phyloP scores from a whole-genome alignment of 1,139 yeast species.

The Candida gigantensis region DNA sequence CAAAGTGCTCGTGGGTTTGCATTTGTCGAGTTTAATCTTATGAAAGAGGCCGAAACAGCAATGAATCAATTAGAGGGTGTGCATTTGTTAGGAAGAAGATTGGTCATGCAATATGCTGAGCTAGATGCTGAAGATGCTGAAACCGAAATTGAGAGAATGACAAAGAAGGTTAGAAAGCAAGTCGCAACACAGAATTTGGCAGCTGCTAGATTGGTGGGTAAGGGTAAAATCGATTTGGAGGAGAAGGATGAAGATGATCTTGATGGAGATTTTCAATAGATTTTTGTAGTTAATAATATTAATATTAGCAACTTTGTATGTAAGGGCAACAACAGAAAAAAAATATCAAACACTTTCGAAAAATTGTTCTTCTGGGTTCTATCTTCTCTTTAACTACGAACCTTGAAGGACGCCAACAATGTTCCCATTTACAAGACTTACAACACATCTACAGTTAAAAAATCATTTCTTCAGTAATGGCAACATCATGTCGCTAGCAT shows the following conservation, averaged over 20 bases:
- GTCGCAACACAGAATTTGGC: constrained; percentile 73
- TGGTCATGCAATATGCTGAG: constrained; percentile 94
- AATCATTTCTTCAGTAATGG: constrained; percentile 12
- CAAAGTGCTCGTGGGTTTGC: constrained; percentile 97
- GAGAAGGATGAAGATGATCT: constrained; percentile 46
- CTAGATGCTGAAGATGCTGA: constrained; percentile 81
- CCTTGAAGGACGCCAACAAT: constrained; percentile 3
- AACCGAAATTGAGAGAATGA: constrained; percentile 87
- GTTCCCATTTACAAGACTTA: constrained; percentile 10
- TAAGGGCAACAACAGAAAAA: neutral
- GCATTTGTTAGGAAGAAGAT: constrained; percentile 91
- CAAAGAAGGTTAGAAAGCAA: constrained; percentile 79
- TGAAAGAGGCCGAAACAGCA: constrained; percentile 95
- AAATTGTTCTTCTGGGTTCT: too few relatives aligned
- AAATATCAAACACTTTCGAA: constrained; percentile 1
- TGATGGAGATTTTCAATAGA: constrained; percentile 13
- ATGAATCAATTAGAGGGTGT: constrained; percentile 94
- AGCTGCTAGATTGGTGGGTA: constrained; percentile 72
- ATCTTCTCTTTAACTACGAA: too few relatives aligned
- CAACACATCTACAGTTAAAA: constrained; percentile 5
- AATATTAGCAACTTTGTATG: too few relatives aligned
- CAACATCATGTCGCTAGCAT: constrained; percentile 8
- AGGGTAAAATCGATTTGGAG: constrained; percentile 73
- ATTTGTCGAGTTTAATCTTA: constrained; percentile 84
- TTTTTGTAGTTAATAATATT: too few relatives aligned